Conservation (phyloP, 2,329 filamentous ascomycete genomes). For the Alternaria ventricosa region DNA sequence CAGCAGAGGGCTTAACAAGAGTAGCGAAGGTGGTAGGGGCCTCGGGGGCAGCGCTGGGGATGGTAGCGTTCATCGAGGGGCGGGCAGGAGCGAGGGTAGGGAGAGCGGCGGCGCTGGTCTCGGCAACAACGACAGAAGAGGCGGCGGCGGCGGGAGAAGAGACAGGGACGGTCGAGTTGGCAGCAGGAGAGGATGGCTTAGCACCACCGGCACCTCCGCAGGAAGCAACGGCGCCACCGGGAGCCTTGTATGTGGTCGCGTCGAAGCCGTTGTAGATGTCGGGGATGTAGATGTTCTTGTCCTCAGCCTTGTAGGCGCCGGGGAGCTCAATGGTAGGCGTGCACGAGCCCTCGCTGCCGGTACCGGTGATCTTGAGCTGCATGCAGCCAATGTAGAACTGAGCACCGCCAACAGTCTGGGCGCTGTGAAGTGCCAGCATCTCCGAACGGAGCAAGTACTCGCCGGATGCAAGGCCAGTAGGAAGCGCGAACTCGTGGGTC, state of each 20-base stretch:
- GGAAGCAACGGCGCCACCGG: slow-evolving; percentile 36
- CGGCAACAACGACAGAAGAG: neutral
- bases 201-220: slow-evolving; percentile 33
- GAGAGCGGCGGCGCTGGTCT: slow-evolving; percentile 4
- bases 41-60: slow-evolving; percentile 4
- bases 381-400: slow-evolving; percentile 55
- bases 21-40: slow-evolving; percentile 16
- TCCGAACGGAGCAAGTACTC: slow-evolving; percentile 53
- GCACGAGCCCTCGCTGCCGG: slow-evolving; percentile 45
- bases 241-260: slow-evolving; percentile 35
- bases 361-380: slow-evolving; percentile 53
- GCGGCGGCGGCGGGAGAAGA: slow-evolving; percentile 3
- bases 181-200: slow-evolving; percentile 11
- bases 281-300: slow-evolving; percentile 46
- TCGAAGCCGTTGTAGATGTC: slow-evolving; percentile 47
- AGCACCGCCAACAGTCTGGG: slow-evolving; percentile 43
- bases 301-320: slow-evolving; percentile 44
- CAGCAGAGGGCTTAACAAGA: slow-evolving; percentile 12
- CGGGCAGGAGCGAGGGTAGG: slow-evolving; percentile 2
- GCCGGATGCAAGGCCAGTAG: slow-evolving; percentile 49
- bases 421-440: slow-evolving; percentile 55
- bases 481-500: slow-evolving; percentile 47
- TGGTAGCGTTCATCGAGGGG: slow-evolving; percentile 8
- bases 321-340: slow-evolving; percentile 51
- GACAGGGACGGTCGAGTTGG: slow-evolving; percentile 17